These are phyloP conservation scores for Puccinia hordei DNA, from an alignment of 1,284 basidiomycete genomes.

Conservation along the genomic window DNA sequence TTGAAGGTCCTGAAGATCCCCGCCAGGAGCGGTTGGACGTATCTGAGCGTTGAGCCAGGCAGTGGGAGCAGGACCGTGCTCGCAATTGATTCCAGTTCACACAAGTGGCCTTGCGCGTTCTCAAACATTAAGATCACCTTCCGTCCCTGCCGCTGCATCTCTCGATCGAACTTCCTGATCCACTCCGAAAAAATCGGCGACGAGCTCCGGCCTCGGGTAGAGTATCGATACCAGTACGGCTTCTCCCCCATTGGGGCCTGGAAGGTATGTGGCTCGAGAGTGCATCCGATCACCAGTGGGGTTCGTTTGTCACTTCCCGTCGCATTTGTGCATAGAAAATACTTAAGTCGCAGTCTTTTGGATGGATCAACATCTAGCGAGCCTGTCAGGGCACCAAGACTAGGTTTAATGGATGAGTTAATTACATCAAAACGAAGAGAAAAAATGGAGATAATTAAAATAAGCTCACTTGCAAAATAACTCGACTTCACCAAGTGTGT, in stretches of 20 bases:
- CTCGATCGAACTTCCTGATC: slow-evolving; percentile 49
- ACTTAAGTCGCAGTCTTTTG: slow-evolving; percentile 34
- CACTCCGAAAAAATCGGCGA: slow-evolving; percentile 42
- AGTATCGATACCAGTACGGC: slow-evolving; percentile 37
- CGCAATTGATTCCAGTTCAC: slow-evolving; percentile 20
- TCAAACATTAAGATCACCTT: slow-evolving; percentile 33
- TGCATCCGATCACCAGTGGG: slow-evolving; percentile 24
- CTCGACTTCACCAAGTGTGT: slow-evolving; percentile 31
- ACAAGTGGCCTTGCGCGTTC: slow-evolving; percentile 12
- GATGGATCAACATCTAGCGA: slow-evolving; percentile 15
- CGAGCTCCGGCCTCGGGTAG: slow-evolving; percentile 28
- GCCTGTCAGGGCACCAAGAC: slow-evolving; percentile 36
- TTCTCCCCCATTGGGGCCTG: background rate
- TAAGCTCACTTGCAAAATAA: slow-evolving; percentile 24
- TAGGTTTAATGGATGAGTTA: background rate
- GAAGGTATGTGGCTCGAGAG: background rate
- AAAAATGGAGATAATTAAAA: background rate
- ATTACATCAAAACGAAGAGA: background rate
- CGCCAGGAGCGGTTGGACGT: slow-evolving; percentile 20
- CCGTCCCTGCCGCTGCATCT: slow-evolving; percentile 27
- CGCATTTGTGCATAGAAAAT: slow-evolving; percentile 28
- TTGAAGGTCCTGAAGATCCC: slow-evolving; percentile 41
- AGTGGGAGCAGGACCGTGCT: slow-evolving; percentile 13
- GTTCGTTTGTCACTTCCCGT: slow-evolving; percentile 38
- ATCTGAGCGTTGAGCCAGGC: background rate